Conservation (phyloP, 1,284 basidiomycete species). For the Ustilago cynodontis region DNA sequence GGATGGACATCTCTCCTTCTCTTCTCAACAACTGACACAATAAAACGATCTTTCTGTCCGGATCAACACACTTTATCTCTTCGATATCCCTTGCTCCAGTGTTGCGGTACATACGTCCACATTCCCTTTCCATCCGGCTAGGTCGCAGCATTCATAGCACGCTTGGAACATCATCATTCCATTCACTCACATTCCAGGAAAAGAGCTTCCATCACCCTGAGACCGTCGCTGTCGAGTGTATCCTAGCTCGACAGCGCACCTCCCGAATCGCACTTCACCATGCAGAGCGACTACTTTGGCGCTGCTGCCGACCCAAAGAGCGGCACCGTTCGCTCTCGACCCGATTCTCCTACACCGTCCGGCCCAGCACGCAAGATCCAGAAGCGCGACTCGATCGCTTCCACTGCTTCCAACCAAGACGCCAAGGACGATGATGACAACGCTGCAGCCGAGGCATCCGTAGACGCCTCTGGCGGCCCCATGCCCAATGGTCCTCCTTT, state of each 20-base stretch:
- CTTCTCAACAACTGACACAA: background rate
- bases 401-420: slow-evolving; percentile 39
- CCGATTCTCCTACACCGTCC: slow-evolving; percentile 34
- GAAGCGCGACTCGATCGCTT: slow-evolving; percentile 39
- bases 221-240: background rate
- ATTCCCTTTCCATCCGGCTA: no score
- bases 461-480: slow-evolving; percentile 26
- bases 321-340: slow-evolving; percentile 33
- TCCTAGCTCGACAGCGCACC: background rate
- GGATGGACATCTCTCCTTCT: background rate
- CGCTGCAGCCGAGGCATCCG: slow-evolving; percentile 20
- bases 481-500: slow-evolving; percentile 64
- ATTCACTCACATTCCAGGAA: background rate
- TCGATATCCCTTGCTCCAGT: background rate
- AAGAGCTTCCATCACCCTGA: background rate
- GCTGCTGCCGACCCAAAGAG: slow-evolving; percentile 38
- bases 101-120: no score
- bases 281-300: slow-evolving; percentile 54
- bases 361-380: slow-evolving; percentile 43
- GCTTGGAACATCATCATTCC: no score
- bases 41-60: background rate
- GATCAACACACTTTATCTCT: background rate
- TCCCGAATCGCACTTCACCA: background rate
- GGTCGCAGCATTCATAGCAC: no score
- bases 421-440: slow-evolving; percentile 21